These are phyloP conservation scores for Pestalotiopsis sp. DNA, from an alignment of 2,329 filamentous ascomycete genomes.

Conservation along the genomic window DNA sequence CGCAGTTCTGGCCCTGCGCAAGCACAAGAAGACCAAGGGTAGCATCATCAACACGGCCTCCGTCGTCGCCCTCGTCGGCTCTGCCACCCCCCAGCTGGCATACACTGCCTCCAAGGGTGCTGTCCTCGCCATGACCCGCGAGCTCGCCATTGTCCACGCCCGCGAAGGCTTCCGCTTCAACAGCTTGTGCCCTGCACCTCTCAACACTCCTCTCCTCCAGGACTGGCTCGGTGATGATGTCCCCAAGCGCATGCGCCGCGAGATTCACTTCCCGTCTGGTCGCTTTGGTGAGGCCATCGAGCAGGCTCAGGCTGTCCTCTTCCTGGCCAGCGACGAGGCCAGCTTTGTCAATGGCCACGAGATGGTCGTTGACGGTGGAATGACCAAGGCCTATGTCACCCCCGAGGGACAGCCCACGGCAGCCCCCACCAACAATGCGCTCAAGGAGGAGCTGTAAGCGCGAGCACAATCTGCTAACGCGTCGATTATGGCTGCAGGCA, in stretches of 20 bases:
- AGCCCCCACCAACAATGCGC: constrained; percentile 64
- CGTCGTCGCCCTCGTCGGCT: constrained; percentile 84
- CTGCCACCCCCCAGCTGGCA: constrained; percentile 85
- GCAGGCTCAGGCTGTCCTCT: constrained; percentile 87
- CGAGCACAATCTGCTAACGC: background rate
- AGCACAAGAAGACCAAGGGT: constrained; percentile 75
- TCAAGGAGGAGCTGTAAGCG: constrained; percentile 45
- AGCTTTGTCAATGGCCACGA: constrained; percentile 91
- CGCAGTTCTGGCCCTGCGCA: constrained; percentile 79
- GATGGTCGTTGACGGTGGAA: constrained; percentile 93
- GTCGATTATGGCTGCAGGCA: background rate
- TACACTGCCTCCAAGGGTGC: constrained; percentile 96
- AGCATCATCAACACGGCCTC: constrained; percentile 93
- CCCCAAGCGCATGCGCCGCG: constrained; percentile 78
- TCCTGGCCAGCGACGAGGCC: constrained; percentile 84
- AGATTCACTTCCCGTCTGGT: constrained; percentile 87
- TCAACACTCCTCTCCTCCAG: constrained; percentile 90
- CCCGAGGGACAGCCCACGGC: constrained; percentile 59
- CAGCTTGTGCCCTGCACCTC: constrained; percentile 82
- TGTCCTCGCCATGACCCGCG: constrained; percentile 85
- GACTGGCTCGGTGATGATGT: constrained; percentile 91
- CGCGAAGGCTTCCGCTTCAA: constrained; percentile 90
- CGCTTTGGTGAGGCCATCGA: constrained; percentile 93
- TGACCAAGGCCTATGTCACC: constrained; percentile 89
- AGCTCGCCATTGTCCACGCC: constrained; percentile 90